Evolutionary conservation across 495 filamentous ascomycete species (phyloP).

Genomic region (Aspergillus homomorphus): DNA sequence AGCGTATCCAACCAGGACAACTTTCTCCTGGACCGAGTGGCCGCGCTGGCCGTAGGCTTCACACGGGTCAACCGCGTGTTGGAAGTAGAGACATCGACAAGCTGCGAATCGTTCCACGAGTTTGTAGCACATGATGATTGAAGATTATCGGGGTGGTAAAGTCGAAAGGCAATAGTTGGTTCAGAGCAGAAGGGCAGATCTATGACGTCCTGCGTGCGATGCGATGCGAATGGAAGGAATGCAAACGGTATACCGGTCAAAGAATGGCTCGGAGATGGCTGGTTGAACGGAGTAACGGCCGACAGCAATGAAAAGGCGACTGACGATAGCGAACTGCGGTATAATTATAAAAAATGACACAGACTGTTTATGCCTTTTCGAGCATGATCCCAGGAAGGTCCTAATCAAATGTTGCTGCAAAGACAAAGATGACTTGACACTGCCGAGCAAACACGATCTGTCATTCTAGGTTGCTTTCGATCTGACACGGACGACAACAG

Average conservation of each 20-base stretch:
- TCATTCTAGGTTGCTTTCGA: not conserved
- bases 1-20: conserved; percentile 75
- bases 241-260: conserved; percentile 1
- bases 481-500: not conserved
- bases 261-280: not conserved
- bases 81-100: conserved; percentile 78
- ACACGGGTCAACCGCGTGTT: conserved; percentile 75
- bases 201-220: conserved; percentile 9
- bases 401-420: not conserved
- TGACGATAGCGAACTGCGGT: not conserved
- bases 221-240: not conserved
- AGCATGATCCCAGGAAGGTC: not conserved
- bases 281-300: not conserved
- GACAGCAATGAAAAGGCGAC: not conserved
- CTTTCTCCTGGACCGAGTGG: conserved; percentile 68
- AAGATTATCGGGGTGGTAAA: not conserved
- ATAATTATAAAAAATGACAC: not conserved
- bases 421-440: not conserved
- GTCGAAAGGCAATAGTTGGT: not conserved
- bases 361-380: not conserved
- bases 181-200: not conserved
- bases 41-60: conserved; percentile 65
- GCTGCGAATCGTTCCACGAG: conserved; percentile 73
- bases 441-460: not conserved
- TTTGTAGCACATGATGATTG: conserved; percentile 64